Evolutionary conservation across 495 filamentous ascomycete genomes (phyloP).

Genomic region (Tuber microsphaerosporum): DNA sequence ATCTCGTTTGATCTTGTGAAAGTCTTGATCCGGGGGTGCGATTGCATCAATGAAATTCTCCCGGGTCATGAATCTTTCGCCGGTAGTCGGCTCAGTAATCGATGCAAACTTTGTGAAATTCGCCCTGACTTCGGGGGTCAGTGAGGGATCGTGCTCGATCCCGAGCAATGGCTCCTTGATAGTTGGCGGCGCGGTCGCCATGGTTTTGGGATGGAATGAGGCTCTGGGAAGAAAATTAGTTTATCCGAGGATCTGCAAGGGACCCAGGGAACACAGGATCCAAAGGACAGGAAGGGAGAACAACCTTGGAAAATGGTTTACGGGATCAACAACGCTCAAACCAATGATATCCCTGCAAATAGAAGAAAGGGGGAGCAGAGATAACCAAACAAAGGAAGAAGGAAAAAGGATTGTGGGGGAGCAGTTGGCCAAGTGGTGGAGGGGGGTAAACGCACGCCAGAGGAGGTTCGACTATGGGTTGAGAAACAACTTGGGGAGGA

Average conservation of each 20-base stretch:
- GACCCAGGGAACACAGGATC: slow-evolving; percentile 5
- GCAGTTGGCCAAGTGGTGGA: neutral
- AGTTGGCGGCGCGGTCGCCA: slow-evolving; percentile 54
- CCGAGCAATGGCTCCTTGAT: slow-evolving; percentile 75
- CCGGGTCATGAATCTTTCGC: slow-evolving; percentile 69
- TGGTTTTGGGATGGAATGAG: slow-evolving; percentile 18
- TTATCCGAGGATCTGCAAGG: slow-evolving; percentile 34
- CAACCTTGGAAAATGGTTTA: slow-evolving; percentile 9
- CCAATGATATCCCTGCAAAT: neutral
- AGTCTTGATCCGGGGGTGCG: slow-evolving; percentile 80
- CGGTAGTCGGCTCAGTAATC: slow-evolving; percentile 62
- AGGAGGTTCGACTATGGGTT: neutral
- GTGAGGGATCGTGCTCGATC: slow-evolving; percentile 42
- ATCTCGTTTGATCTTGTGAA: slow-evolving; percentile 93
- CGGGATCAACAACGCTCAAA: slow-evolving; percentile 15
- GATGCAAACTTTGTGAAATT: slow-evolving; percentile 69
- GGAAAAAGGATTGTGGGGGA: neutral
- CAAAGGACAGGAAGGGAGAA: slow-evolving; percentile 3
- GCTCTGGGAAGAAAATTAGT: slow-evolving; percentile 19
- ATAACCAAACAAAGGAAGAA: no score
- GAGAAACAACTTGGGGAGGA: neutral
- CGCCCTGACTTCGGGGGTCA: slow-evolving; percentile 41
- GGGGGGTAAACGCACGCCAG: neutral
- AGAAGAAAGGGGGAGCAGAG: neutral
- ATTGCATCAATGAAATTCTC: slow-evolving; percentile 85